Percentiles rank a stretch among this genome's conserved stretches.
phyloP scores from a whole-genome alignment of 2,329 filamentous ascomycete species.

The Emergomyces pasteurianus region DNA sequence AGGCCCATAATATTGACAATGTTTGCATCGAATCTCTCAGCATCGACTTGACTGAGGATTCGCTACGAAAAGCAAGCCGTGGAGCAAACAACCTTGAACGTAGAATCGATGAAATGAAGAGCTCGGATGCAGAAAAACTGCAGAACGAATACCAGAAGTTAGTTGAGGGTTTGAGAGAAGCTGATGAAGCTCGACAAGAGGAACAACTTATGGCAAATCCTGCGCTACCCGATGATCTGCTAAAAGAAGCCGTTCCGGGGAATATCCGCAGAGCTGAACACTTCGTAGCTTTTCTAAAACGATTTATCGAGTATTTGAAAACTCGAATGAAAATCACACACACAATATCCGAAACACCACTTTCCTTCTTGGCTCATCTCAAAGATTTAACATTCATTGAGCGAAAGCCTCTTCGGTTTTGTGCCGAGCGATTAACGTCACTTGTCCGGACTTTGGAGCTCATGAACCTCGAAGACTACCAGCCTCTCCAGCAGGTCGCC shows the following conservation, averaged over 20 bases:
- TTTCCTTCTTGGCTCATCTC: conserved; percentile 83
- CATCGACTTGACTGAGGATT: conserved; percentile 93
- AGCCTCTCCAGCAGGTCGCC: conserved; percentile 91
- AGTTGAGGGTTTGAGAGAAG: conserved; percentile 78
- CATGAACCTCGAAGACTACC: conserved; percentile 96
- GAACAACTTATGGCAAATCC: conserved; percentile 97
- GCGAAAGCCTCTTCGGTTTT: conserved; percentile 84
- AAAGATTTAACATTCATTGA: conserved; percentile 97
- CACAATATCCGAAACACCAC: conserved; percentile 92
- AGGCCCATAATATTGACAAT: conserved; percentile 99
- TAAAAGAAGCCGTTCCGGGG: conserved; percentile 91
- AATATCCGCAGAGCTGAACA: conserved; percentile 95
- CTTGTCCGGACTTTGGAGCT: conserved; percentile 89
- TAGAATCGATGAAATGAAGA: conserved; percentile 88
- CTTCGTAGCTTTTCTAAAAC: conserved; percentile 85
- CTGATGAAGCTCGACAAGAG: conserved; percentile 80
- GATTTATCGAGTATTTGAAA: conserved; percentile 96
- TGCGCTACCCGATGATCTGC: conserved; percentile 78
- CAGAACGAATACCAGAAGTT: conserved; percentile 93
- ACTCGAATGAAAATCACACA: conserved; percentile 97
- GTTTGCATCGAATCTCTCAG: conserved; percentile 97
- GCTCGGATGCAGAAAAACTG: conserved; percentile 86
- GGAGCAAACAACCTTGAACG: conserved; percentile 84
- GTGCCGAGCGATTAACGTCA: conserved; percentile 85
- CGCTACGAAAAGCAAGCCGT: conserved; percentile 75